These are phyloP conservation scores for Stenocarpella maydis DNA, from an alignment of 2,329 filamentous ascomycete species.

Conservation along the genomic window DNA sequence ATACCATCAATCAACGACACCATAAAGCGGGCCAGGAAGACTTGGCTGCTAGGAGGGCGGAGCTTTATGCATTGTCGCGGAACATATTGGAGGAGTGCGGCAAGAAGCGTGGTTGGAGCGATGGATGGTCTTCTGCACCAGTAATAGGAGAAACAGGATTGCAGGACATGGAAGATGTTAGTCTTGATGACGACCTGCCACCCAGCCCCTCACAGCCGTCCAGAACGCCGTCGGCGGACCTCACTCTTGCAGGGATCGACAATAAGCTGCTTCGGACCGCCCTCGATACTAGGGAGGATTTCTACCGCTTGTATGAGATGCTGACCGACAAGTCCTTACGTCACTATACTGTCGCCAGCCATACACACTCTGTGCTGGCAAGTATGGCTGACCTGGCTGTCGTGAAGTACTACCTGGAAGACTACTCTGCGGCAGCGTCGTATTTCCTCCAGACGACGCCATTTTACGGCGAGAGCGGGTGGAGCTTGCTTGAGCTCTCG, in stretches of 20 bases:
- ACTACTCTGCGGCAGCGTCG: slow-evolving; percentile 76
- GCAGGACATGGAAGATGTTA: slow-evolving; percentile 65
- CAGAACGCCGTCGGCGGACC: slow-evolving; percentile 39
- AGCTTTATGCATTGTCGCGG: slow-evolving; percentile 81
- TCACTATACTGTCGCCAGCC: slow-evolving; percentile 82
- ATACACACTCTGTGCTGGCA: slow-evolving; percentile 78
- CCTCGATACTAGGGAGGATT: slow-evolving; percentile 68
- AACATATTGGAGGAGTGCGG: slow-evolving; percentile 81
- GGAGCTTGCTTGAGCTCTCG: slow-evolving; percentile 81
- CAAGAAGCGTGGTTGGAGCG: slow-evolving; percentile 75
- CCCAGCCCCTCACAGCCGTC: slow-evolving; percentile 39
- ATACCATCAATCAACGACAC: slow-evolving; percentile 46
- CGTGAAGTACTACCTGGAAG: slow-evolving; percentile 78
- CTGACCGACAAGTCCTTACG: slow-evolving; percentile 86
- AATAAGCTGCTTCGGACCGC: slow-evolving; percentile 67
- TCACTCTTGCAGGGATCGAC: slow-evolving; percentile 55
- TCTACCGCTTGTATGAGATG: slow-evolving; percentile 73
- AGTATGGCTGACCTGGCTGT: slow-evolving; percentile 86
- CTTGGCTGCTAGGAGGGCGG: slow-evolving; percentile 81
- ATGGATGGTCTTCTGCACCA: slow-evolving; percentile 74
- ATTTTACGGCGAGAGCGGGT: slow-evolving; percentile 80
- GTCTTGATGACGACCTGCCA: slow-evolving; percentile 55
- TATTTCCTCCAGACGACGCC: slow-evolving; percentile 83
- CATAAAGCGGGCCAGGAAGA: slow-evolving; percentile 77
- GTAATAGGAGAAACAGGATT: slow-evolving; percentile 54